Conservation (phyloP, 805 yeast genomes). For the Candida chauliodis region DNA sequence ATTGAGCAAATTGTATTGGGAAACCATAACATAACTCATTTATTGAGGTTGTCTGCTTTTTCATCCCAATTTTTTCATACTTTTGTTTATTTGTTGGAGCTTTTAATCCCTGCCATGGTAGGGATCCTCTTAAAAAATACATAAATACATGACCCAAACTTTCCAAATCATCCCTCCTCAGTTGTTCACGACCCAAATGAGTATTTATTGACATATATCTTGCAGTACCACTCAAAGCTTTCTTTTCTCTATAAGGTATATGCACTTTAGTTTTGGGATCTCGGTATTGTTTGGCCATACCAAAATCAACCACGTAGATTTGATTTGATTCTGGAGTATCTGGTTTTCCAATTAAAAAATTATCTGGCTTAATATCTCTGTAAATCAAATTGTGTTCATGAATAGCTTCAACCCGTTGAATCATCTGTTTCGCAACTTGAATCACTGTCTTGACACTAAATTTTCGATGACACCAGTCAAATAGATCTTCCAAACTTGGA, state of each 20-base stretch:
- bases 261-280: slow-evolving; percentile 95
- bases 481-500: slow-evolving; percentile 91
- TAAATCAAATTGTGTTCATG: slow-evolving; percentile 90
- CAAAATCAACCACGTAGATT: slow-evolving; percentile 91
- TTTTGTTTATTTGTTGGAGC: slow-evolving; percentile 98
- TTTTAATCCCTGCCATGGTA: slow-evolving; percentile 98
- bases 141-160: slow-evolving; percentile 95
- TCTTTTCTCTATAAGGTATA: slow-evolving; percentile 94
- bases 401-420: slow-evolving; percentile 75
- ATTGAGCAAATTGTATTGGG: slow-evolving; percentile 91
- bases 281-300: slow-evolving; percentile 97
- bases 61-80: slow-evolving; percentile 96
- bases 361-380: slow-evolving; percentile 97
- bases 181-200: slow-evolving; percentile 95
- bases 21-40: slow-evolving; percentile 82
- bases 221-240: slow-evolving; percentile 96
- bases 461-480: slow-evolving; percentile 97
- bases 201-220: slow-evolving; percentile 97
- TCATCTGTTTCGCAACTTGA: slow-evolving; percentile 94
- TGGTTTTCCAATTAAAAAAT: slow-evolving; percentile 89
- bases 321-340: slow-evolving; percentile 78
- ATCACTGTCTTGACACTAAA: slow-evolving; percentile 86
- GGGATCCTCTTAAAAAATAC: slow-evolving; percentile 87
- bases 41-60: slow-evolving; percentile 85
- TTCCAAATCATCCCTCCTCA: slow-evolving; percentile 94